Evolutionary conservation across 805 yeast genomes (phyloP), one percentile per base, ranked within the genome.

Genomic region (Brettanomyces bruxellensis): DNA sequence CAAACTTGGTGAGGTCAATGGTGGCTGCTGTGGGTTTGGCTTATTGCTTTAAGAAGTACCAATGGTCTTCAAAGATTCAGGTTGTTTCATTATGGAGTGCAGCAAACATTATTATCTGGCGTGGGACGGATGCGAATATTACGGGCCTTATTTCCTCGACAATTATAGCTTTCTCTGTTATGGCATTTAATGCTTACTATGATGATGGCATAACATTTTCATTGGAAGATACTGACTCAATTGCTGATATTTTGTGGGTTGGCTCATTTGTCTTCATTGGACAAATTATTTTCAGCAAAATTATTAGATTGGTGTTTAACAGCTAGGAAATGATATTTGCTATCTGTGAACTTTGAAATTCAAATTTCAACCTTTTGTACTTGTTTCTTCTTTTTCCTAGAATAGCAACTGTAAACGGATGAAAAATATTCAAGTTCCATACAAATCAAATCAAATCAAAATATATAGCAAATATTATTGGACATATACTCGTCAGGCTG

Each of bases 21-120:
- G 75, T 83, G 47, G 83, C 87, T 3, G 73, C 83, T 54, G 64
- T 84, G 39, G 95, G 95, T 3, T 75, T 85, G 34, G 72, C 81
- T 4, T 84, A 79, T 56, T 88, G 87, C 24, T 72, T 85, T 34
- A 72, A 86, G 53, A 79, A 77, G 51, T 68, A 81, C 36, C 83
- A 81, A 54, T 84, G 91, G 91, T 64, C 72, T 43, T 74, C 83
- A 0, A 72, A 80, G 18, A 63, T 79, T 39, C 89, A 85, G 55
- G 82, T 84, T 11, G 72, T 83, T 3, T 64, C 76, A 40, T 70
- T 81, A 4, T 83, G 87, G 83, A 67, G 78, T 11, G 61, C 78
- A 23, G 65, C 82, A 46, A 81, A 81, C 61, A 75, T 84, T 0
- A 75, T 83, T 4, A 66, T 84, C 32, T 83, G 91, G 89, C 57